Conservation (phyloP, 306 rosid species). For the Castanea sativa region DNA sequence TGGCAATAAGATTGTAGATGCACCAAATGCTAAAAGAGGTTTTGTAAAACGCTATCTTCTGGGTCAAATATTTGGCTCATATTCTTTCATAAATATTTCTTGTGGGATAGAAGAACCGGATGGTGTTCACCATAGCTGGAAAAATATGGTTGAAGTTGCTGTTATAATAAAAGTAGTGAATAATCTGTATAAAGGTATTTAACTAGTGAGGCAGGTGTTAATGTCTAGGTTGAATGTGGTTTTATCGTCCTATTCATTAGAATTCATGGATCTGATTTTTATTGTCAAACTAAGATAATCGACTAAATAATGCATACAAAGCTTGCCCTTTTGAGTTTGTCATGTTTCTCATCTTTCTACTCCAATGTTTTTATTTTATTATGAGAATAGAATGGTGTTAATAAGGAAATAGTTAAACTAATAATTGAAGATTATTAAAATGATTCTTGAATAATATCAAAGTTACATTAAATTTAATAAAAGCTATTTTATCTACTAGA, state of each 20-base stretch:
- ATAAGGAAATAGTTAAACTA: too few species aligned
- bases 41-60: conserved; percentile 50
- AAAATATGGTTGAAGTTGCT: conserved; percentile 69
- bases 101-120: conserved; percentile 72
- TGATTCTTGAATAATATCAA: too few species aligned
- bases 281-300: too few species aligned
- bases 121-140: conserved; percentile 63
- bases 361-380: too few species aligned
- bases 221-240: neutral
- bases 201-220: neutral
- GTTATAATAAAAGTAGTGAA: conserved; percentile 45
- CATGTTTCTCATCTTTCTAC: too few species aligned
- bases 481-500: too few species aligned
- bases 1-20: conserved; percentile 45
- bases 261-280: too few species aligned
- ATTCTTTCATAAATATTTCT: conserved; percentile 62
- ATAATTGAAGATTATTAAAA: too few species aligned
- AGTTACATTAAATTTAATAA: too few species aligned
- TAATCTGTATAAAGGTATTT: conserved; percentile 54
- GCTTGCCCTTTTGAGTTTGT: too few species aligned
- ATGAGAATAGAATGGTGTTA: too few species aligned
- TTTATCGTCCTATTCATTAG: neutral
- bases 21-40: conserved; percentile 48
- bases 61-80: conserved; percentile 64
- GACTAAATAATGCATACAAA: too few species aligned